Base-by-base conservation (phyloP, 352 stramenopile species). In the Pythium scleroteichum region DNA sequence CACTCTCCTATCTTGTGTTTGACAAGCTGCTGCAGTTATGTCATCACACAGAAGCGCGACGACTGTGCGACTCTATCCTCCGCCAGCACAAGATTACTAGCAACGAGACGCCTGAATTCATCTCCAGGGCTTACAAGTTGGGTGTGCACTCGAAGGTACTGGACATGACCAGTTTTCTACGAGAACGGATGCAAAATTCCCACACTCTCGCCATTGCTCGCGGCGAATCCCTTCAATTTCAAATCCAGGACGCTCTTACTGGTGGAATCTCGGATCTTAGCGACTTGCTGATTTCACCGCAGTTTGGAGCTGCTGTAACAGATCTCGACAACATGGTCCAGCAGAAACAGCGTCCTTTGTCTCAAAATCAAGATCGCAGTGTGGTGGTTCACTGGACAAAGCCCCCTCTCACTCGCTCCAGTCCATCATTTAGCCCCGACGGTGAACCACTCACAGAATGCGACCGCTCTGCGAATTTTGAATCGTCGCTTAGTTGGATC, bases 121-220 rank as follows among this genome's bases (percentile, higher is more conserved):
- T 95, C 57, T 49, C 74, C 14, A 78, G 82, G 23, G 72, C 86
- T 16, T 95, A 95, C 63, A 82, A 80, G 29, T 71, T 89, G n/a
- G 86, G 86, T 29, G 83, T 94, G 10, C 92, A 88, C 71, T 91
- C 83, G 46, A 93, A 93, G 54, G 86, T 91, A 24, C 42, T 89
- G 1, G 86, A 95, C 56, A 92, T 95, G 84, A 92, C 83, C 23
- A 65, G 55, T 16, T 95, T 95, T 41, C 27, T 92, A 46, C 70
- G 89, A 42, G 72, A 84, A 53, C 76, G 77, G 20, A 94, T 95
- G 84, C 72, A 79, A 23, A 78, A 79, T 32, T 92, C 83, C 41
- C 79, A 95, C 60, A 85, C 79, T 29, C 70, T 92, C 8, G 86
- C 84, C 14, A 83, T 92, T 40, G 78, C 66, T 19, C 78, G 73